A percentile compares a stretch with the other conserved stretches of the same genome.
These are phyloP conservation scores for Solanum sejunctum DNA, from an alignment of 257 asterid genomes.

Conservation along the genomic window DNA sequence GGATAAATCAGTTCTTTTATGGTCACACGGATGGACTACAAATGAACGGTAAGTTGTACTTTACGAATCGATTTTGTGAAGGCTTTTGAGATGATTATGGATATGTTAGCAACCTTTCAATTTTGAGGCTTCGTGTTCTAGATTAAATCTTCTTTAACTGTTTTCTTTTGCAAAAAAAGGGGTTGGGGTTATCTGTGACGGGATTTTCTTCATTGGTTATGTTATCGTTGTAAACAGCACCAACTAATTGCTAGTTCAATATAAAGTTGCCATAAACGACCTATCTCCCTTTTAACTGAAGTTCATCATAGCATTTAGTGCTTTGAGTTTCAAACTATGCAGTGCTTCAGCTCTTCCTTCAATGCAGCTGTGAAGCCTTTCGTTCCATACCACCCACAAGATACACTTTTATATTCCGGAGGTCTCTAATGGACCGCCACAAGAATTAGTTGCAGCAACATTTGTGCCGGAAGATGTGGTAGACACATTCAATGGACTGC, in stretches of 20 bases:
- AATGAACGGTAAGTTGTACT: slow-evolving; percentile 59
- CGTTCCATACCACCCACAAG: not conserved
- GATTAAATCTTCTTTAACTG: not conserved
- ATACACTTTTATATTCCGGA: not conserved
- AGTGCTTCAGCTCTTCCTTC: not conserved
- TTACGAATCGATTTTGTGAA: not conserved
- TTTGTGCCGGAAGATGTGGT: slow-evolving; percentile 47
- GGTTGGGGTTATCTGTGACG: not conserved
- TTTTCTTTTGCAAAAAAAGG: not conserved
- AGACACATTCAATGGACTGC: slow-evolving; percentile 52
- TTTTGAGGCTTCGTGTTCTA: not conserved
- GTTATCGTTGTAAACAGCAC: not conserved
- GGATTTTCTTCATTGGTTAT: not conserved
- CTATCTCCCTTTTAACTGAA: not conserved
- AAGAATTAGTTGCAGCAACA: slow-evolving; percentile 51
- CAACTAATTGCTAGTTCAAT: not conserved
- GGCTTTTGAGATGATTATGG: not conserved
- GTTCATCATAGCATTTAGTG: not conserved
- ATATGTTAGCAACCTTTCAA: not conserved
- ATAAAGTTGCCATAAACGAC: not conserved
- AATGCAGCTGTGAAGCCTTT: not conserved
- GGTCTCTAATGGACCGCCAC: slow-evolving; percentile 44
- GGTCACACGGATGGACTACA: slow-evolving; percentile 88
- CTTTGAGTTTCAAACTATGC: not conserved
- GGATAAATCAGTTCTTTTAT: slow-evolving; percentile 91